Evolutionary conservation across 495 filamentous ascomycete species (phyloP), one percentile per base, ranked within the genome.

Genomic region (Lophium mytilinum): DNA sequence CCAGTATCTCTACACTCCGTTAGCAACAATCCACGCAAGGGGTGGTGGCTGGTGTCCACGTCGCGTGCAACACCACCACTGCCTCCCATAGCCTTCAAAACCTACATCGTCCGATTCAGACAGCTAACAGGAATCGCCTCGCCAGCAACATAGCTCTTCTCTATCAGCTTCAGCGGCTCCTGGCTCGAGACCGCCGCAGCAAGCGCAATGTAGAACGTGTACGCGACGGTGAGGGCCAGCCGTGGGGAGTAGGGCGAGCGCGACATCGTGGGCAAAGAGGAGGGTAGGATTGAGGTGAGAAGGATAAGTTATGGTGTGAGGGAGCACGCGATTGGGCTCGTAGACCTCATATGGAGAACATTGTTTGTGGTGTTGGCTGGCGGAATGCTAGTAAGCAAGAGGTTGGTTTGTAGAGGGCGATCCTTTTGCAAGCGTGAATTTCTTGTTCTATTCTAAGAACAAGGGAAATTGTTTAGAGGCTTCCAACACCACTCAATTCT

Each of bases 61-160:
- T 30, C 24, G 24, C 24, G 24, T 30, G 24, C 24, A 30, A 30
- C 24, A 30, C 24, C 24, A 30, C 24, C 24, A 30, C 2, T n/a
- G n/a, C 9, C 43, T 53, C 36, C 18, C 33, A 52, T n/a, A 33
- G 6, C n/a, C 17, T 30, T n/a, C 33, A 46, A 15, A 41, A 61
- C 57, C 52, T 15, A 88, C 84, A 83, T 77, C 11, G 80, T 83
- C 56, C 85, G 68, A 66, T 87, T 85, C 61, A 88, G 65, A 71
- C 85, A 88, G 41, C 71, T 80, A 21, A 88, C 82, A 15, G 82
- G 81, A 57, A 88, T 81, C 17, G 52, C 52, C 34, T 74, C 65
- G 8, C 73, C 74, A 53, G 70, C 63, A 50, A 68, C 68, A 60
- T 78, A 78, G 33, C 62, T 12, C 42, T 60, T 52, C 30, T 50